A percentile compares a stretch with the other conserved stretches of the same genome.
Evolutionary conservation across 768 basidiomycete species (phyloP).

Genomic region (Xanthoconium purpureum): DNA sequence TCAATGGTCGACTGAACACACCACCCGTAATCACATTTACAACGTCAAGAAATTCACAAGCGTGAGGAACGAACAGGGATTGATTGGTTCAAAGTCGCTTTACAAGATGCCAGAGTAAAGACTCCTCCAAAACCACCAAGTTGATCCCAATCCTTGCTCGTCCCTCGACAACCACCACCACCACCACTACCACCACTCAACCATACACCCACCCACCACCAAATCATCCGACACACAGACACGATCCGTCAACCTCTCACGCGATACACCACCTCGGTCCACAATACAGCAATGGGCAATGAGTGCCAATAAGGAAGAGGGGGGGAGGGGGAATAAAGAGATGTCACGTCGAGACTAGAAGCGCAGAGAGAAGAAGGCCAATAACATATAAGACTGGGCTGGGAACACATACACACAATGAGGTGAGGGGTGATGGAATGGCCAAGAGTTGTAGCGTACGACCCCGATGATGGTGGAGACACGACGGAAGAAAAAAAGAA

Average conservation of each 20-base stretch:
- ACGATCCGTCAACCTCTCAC: slow-evolving; percentile 14
- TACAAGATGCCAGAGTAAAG: slow-evolving; percentile 6
- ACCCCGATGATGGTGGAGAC: slow-evolving; percentile 10
- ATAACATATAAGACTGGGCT: slow-evolving; percentile 30
- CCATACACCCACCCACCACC: slow-evolving; percentile 5
- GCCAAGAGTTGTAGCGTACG: slow-evolving; percentile 13
- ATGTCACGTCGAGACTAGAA: slow-evolving; percentile 23
- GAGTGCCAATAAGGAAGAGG: background rate
- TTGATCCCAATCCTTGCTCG: slow-evolving; percentile 5
- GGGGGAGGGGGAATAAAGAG: slow-evolving; percentile 3
- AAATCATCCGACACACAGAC: slow-evolving; percentile 12
- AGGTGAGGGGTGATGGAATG: slow-evolving; percentile 3
- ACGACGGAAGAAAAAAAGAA: slow-evolving; percentile 6
- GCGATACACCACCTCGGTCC: slow-evolving; percentile 16
- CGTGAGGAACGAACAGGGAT: background rate
- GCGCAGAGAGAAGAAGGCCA: slow-evolving; percentile 15
- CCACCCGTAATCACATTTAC: too few species aligned
- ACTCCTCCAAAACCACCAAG: slow-evolving; percentile 3
- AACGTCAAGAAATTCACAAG: too few species aligned
- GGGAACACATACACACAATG: slow-evolving; percentile 25
- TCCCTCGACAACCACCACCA: slow-evolving; percentile 1
- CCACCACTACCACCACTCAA: background rate
- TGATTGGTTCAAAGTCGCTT: slow-evolving; percentile 9
- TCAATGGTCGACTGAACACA: too few species aligned
- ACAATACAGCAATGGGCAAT: slow-evolving; percentile 13